Conservation (phyloP, 2,329 filamentous ascomycete genomes). For the Exophiala calicioides region DNA sequence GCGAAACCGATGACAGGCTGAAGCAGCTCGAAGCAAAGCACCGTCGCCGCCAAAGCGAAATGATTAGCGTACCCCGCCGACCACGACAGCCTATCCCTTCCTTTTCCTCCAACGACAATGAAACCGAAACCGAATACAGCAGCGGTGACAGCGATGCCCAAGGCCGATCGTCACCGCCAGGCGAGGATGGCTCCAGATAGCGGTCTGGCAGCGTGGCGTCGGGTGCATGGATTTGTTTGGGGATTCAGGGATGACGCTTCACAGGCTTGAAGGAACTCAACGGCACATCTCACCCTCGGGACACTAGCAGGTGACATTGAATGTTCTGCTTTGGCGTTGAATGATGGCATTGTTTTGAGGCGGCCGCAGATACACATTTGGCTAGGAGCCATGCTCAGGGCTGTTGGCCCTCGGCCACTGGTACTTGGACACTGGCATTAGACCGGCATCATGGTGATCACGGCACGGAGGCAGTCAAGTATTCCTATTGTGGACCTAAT, state of each 20-base stretch:
- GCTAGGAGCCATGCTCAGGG: too few species aligned
- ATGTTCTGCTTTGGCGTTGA: not conserved
- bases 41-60: constrained; percentile 21
- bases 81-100: constrained; percentile 13
- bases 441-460: too few species aligned
- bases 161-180: constrained; percentile 10
- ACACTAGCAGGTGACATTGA: not conserved
- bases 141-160: constrained; percentile 25
- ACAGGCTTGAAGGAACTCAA: too few species aligned
- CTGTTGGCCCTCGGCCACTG: too few species aligned
- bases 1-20: constrained; percentile 80
- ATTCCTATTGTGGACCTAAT: too few species aligned
- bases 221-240: not conserved
- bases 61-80: constrained; percentile 5
- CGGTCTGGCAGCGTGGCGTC: constrained; percentile 9
- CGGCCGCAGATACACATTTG: too few species aligned
- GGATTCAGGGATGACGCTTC: too few species aligned
- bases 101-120: constrained; percentile 1
- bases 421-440: too few species aligned
- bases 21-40: constrained; percentile 39
- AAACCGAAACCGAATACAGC: constrained; percentile 21
- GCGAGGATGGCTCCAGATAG: constrained; percentile 8
- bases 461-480: too few species aligned
- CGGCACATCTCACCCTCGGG: too few species aligned
- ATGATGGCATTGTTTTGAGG: not conserved